These are phyloP conservation scores for Dryas drummondii DNA, from an alignment of 306 rosid genomes.

Conservation along the genomic window DNA sequence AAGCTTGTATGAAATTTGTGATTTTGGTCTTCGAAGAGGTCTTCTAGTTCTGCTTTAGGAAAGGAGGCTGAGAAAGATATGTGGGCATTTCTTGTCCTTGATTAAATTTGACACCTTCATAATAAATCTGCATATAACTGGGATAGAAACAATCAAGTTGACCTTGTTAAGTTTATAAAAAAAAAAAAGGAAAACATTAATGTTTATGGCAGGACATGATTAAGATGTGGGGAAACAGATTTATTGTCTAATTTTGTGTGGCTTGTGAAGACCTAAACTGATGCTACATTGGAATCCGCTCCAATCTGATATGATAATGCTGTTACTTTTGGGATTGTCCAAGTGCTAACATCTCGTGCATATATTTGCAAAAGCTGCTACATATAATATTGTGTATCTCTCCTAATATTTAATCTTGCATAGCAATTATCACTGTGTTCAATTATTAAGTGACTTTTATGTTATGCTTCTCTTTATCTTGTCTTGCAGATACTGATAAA, in stretches of 20 bases:
- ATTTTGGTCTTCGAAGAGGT: slow-evolving; percentile 20
- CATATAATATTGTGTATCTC: not conserved
- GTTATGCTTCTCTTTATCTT: slow-evolving; percentile 17
- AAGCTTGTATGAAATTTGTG: slow-evolving; percentile 22
- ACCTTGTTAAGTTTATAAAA: not conserved
- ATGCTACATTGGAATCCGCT: not conserved
- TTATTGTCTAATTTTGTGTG: not conserved
- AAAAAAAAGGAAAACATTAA: not conserved
- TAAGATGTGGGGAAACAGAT: not conserved
- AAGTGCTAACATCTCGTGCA: not conserved
- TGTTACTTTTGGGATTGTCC: not conserved
- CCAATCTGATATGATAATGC: not conserved
- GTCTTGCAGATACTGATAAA: slow-evolving; percentile 60
- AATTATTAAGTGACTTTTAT: slow-evolving; percentile 3
- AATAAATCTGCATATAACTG: not conserved
- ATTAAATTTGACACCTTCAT: not conserved
- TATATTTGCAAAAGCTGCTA: not conserved
- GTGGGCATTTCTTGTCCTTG: not conserved
- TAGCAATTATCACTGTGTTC: not conserved
- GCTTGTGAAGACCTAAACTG: not conserved
- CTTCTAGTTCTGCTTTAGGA: not conserved
- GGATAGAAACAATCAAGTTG: not conserved
- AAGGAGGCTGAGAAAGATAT: not conserved
- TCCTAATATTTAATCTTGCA: not conserved
- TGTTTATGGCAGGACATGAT: not conserved